Conservation (phyloP, 495 filamentous ascomycete genomes). For the Amphirosellinia nigrospora region DNA sequence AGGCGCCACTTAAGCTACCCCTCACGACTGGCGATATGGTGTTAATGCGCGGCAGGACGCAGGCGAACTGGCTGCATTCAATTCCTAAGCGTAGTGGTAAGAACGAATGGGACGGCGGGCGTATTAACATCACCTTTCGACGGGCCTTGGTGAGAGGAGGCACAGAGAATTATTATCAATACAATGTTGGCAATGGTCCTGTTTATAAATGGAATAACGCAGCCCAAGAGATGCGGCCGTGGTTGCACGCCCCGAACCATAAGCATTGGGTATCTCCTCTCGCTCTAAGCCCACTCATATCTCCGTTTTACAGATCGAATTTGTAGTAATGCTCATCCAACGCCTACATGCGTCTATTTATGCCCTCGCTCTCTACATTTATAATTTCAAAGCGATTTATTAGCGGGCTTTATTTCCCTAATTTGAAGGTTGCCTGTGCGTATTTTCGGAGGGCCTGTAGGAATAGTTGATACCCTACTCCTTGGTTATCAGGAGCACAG, state of each 20-base stretch:
- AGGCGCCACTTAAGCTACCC: slow-evolving; percentile 60
- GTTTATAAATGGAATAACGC: slow-evolving; percentile 66
- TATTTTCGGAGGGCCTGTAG: slow-evolving; percentile 81
- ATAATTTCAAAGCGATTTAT: not conserved
- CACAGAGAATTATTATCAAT: slow-evolving; percentile 68
- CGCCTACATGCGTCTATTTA: not conserved
- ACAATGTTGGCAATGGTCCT: slow-evolving; percentile 73
- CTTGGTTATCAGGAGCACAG: slow-evolving; percentile 70
- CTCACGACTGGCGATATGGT: slow-evolving; percentile 73
- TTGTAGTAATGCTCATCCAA: slow-evolving; percentile 2
- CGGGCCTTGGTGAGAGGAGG: slow-evolving; percentile 66
- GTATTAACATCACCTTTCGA: slow-evolving; percentile 80
- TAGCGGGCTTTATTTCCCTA: slow-evolving; percentile 75
- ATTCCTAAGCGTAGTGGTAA: slow-evolving; percentile 73
- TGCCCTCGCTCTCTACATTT: not conserved
- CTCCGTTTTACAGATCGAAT: not conserved
- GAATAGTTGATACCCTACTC: slow-evolving; percentile 94
- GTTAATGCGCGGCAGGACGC: slow-evolving; percentile 72
- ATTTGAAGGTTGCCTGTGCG: slow-evolving; percentile 85
- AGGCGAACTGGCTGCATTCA: slow-evolving; percentile 73
- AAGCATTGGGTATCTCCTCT: slow-evolving; percentile 11
- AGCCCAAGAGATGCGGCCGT: slow-evolving; percentile 60
- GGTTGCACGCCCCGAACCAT: slow-evolving; percentile 34
- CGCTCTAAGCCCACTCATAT: not conserved
- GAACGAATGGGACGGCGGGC: slow-evolving; percentile 58